A percentile compares a stretch with the other conserved stretches of the same genome.
These are phyloP conservation scores for Hypholoma fasciculare DNA, from an alignment of 768 basidiomycete species.

Conservation along the genomic window DNA sequence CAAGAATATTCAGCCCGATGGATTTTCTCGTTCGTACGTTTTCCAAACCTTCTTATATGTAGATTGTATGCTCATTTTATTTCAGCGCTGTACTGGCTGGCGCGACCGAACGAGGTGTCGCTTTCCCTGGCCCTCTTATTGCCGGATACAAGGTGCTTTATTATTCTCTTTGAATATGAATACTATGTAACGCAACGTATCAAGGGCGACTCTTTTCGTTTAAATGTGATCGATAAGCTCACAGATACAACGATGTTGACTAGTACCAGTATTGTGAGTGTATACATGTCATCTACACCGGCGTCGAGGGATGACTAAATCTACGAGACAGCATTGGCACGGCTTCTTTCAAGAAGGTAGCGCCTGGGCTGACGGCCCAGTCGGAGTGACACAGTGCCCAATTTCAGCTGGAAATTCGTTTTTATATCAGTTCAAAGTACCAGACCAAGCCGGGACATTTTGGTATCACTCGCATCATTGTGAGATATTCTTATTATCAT, in stretches of 20 bases:
- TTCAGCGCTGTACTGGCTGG: slow-evolving; percentile 26
- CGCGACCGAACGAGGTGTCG: slow-evolving; percentile 7
- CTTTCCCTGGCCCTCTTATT: slow-evolving; percentile 27
- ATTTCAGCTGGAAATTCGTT: slow-evolving; percentile 39
- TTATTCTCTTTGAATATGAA: neutral
- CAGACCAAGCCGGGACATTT: slow-evolving; percentile 42
- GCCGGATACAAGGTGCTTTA: slow-evolving; percentile 20
- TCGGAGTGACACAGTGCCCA: slow-evolving; percentile 41
- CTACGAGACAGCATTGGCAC: slow-evolving; percentile 41
- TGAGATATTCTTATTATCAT: neutral
- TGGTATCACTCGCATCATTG: slow-evolving; percentile 46
- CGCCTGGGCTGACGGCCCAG: slow-evolving; percentile 31
- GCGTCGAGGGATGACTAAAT: neutral
- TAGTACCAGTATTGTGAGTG: slow-evolving; percentile 47
- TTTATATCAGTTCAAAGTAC: slow-evolving; percentile 18
- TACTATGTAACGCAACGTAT: neutral
- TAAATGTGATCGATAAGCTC: slow-evolving; percentile 48
- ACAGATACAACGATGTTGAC: slow-evolving; percentile 46
- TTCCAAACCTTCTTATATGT: neutral
- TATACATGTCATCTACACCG: neutral
- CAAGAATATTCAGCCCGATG: slow-evolving; percentile 50
- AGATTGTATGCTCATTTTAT: too few species aligned
- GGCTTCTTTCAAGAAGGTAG: slow-evolving; percentile 36
- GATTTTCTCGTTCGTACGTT: slow-evolving; percentile 35
- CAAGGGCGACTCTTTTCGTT: slow-evolving; percentile 37